A percentile compares a stretch with the other conserved stretches of the same genome.
These are phyloP conservation scores for Arthrobotrys pseudoclavata DNA, from an alignment of 2,329 filamentous ascomycete genomes.

Conservation along the genomic window DNA sequence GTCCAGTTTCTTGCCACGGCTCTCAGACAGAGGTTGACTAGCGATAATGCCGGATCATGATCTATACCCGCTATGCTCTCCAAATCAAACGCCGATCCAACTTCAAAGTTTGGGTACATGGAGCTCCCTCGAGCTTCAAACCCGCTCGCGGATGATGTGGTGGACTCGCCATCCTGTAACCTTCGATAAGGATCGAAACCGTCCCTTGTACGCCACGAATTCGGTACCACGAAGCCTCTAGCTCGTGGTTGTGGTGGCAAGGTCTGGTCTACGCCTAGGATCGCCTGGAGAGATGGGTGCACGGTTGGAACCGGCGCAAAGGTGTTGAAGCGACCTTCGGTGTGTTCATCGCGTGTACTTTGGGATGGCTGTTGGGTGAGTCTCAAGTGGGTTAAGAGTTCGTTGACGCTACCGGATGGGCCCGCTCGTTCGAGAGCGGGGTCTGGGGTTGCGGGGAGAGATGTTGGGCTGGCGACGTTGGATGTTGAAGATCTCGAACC, in stretches of 20 bases:
- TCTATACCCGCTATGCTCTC: constrained; percentile 16
- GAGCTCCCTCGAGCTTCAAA: constrained; percentile 50
- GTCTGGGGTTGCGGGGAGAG: not conserved
- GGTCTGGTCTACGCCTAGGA: constrained; percentile 56
- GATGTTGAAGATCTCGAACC: constrained; percentile 11
- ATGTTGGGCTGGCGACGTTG: not conserved
- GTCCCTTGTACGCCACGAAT: constrained; percentile 50
- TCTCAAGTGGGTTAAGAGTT: constrained; percentile 62
- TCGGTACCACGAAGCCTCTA: constrained; percentile 49
- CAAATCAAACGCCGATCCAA: constrained; percentile 47
- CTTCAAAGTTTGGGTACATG: constrained; percentile 47
- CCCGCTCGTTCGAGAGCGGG: constrained; percentile 14
- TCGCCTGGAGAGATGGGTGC: constrained; percentile 62
- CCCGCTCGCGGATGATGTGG: constrained; percentile 54
- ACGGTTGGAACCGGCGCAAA: constrained; percentile 61
- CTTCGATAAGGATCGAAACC: constrained; percentile 50
- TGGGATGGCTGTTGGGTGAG: constrained; percentile 43
- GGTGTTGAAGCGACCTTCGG: not conserved
- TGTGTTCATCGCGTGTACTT: constrained; percentile 24
- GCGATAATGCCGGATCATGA: constrained; percentile 13
- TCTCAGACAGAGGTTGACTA: constrained; percentile 59
- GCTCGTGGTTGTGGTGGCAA: constrained; percentile 59
- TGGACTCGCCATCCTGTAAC: constrained; percentile 49
- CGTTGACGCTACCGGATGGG: constrained; percentile 60
- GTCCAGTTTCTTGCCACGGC: constrained; percentile 61